Evolutionary conservation across 1,139 yeast species (phyloP).

Genomic region (Candida sp.): DNA sequence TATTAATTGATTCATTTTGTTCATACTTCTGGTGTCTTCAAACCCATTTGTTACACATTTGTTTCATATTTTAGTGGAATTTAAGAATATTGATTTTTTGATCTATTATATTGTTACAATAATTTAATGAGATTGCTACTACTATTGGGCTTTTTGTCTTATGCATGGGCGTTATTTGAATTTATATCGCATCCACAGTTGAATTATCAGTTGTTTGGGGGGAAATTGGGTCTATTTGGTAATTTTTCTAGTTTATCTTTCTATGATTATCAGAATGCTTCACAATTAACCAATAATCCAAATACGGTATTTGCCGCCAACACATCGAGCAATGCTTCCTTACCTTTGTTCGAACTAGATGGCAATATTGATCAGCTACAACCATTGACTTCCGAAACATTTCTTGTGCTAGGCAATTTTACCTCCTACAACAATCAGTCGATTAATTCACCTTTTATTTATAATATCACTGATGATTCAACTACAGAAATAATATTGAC

Average conservation of each 20-base stretch:
- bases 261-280: constrained; percentile 52
- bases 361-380: constrained; percentile 32
- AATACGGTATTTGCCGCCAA: constrained; percentile 1
- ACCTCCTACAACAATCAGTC: constrained; percentile 29
- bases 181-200: constrained; percentile 25
- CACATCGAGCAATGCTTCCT: constrained; percentile 19
- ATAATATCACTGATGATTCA: constrained; percentile 45
- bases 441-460: constrained; percentile 51
- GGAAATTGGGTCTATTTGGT: constrained; percentile 61
- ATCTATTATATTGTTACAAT: too few species aligned
- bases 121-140: background rate
- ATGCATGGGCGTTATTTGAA: constrained; percentile 6
- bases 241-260: constrained; percentile 58
- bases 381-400: constrained; percentile 21
- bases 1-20: too few species aligned
- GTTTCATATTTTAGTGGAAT: too few species aligned
- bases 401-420: constrained; percentile 47
- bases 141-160: background rate
- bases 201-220: constrained; percentile 30
- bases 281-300: constrained; percentile 17
- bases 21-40: too few species aligned
- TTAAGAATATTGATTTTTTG: too few species aligned
- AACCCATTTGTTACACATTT: too few species aligned
- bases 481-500: constrained; percentile 33
- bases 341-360: constrained; percentile 26